Conservation (phyloP, 1,284 basidiomycete species). For the Taiwanofungus camphoratus region DNA sequence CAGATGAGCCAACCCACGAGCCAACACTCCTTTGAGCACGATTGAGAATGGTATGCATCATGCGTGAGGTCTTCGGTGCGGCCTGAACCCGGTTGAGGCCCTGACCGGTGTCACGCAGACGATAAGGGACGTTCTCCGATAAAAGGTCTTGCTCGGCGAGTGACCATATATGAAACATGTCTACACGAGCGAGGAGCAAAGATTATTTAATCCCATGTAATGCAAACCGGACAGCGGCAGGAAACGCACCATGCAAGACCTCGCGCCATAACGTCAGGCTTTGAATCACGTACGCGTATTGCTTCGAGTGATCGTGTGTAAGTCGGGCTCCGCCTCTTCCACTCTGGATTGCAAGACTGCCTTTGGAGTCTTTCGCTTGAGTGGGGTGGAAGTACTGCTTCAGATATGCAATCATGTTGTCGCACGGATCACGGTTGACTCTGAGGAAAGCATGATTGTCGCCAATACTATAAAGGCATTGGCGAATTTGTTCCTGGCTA, state of each 20-base stretch:
- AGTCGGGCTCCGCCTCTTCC: constrained; percentile 72
- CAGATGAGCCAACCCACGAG: constrained; percentile 64
- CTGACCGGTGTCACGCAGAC: constrained; percentile 77
- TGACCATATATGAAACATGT: constrained; percentile 82
- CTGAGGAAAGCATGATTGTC: constrained; percentile 82
- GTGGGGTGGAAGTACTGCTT: constrained; percentile 73
- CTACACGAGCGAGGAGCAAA: constrained; percentile 30
- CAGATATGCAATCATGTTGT: constrained; percentile 69
- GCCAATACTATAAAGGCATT: constrained; percentile 78
- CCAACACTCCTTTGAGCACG: constrained; percentile 75
- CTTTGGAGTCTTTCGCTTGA: constrained; percentile 52
- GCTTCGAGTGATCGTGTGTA: constrained; percentile 76
- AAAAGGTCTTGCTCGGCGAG: constrained; percentile 73
- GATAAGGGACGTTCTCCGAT: constrained; percentile 66
- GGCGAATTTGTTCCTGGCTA: constrained; percentile 56
- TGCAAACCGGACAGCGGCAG: background rate
- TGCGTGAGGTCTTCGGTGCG: constrained; percentile 74
- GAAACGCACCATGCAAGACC: constrained; percentile 63
- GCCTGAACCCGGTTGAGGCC: constrained; percentile 79
- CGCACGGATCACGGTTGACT: constrained; percentile 77
- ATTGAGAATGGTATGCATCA: constrained; percentile 80
- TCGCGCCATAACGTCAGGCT: constrained; percentile 80
- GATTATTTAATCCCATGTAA: background rate
- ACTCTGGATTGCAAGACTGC: constrained; percentile 68
- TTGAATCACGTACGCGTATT: constrained; percentile 77